These are phyloP conservation scores for Petunia secreta DNA, from an alignment of 257 asterid genomes.

Conservation along the genomic window DNA sequence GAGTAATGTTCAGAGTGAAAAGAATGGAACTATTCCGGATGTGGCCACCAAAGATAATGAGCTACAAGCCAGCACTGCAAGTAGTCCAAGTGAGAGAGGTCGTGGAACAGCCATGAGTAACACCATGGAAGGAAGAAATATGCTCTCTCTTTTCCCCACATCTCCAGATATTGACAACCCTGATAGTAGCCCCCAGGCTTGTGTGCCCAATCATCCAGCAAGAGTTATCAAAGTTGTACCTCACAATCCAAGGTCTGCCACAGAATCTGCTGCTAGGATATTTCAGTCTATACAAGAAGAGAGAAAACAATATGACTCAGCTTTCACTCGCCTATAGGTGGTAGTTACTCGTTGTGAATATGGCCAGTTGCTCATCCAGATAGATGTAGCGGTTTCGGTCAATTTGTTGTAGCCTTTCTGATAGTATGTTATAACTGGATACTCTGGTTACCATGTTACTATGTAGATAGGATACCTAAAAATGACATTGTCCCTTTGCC, in stretches of 20 bases:
- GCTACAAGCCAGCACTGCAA: conserved; percentile 64
- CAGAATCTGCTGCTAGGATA: conserved; percentile 84
- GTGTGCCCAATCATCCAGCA: conserved; percentile 33
- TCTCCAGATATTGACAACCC: conserved; percentile 38
- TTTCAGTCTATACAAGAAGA: conserved; percentile 84
- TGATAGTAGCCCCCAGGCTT: conserved; percentile 20
- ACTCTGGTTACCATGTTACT: background rate
- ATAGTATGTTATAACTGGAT: background rate
- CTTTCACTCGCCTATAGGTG: conserved; percentile 19
- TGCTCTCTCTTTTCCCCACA: conserved; percentile 60
- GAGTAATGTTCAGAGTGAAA: conserved; percentile 34
- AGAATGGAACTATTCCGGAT: conserved; percentile 27
- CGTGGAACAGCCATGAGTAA: conserved; percentile 22
- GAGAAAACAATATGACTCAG: conserved; percentile 61
- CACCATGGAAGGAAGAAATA: conserved; percentile 39
- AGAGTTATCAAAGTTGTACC: conserved; percentile 81
- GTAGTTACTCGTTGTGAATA: conserved; percentile 15
- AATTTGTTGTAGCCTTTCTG: conserved; percentile 20
- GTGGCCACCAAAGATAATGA: conserved; percentile 44
- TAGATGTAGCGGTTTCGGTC: conserved; percentile 14
- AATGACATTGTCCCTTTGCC: background rate
- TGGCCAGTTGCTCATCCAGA: conserved; percentile 11
- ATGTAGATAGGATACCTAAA: conserved; percentile 21
- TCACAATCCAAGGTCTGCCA: conserved; percentile 66
- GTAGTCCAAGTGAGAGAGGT: conserved; percentile 53